These are phyloP conservation scores for Avena atlantica DNA, from an alignment of 176 grass and related monocot genomes.

Conservation along the genomic window DNA sequence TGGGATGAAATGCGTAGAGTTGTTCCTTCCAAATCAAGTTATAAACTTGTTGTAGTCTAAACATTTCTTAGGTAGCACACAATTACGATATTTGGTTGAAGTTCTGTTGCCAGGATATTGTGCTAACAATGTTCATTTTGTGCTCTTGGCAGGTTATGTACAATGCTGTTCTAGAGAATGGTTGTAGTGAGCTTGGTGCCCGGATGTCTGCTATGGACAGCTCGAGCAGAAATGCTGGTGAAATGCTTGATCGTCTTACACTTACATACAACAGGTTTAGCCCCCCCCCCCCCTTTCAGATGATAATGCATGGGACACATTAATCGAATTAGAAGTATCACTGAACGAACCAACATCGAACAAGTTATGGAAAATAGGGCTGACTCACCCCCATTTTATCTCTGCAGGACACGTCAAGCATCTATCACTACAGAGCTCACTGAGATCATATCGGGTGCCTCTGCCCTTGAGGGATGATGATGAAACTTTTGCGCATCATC, in stretches of 20 bases:
- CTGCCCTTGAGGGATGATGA: conserved; percentile 79
- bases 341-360: neutral
- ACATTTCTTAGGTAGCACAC: neutral
- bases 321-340: neutral
- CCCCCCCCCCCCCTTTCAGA: neutral
- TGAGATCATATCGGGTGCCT: conserved; percentile 98
- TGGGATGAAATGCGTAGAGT: neutral
- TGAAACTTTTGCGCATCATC: conserved; percentile 10
- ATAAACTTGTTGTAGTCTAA: neutral
- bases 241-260: conserved; percentile 95
- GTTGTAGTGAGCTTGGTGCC: conserved; percentile 89
- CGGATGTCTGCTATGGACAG: conserved; percentile 99
- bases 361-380: neutral
- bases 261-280: conserved; percentile 84
- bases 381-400: conserved; percentile 17
- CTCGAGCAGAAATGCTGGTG: conserved; percentile 94
- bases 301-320: neutral
- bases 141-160: conserved; percentile 67
- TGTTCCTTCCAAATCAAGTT: conserved; percentile 1
- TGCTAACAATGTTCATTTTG: conserved; percentile 33
- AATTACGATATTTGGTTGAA: neutral
- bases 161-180: conserved; percentile 91
- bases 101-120: neutral
- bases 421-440: conserved; percentile 90
- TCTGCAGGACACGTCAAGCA: conserved; percentile 94